Evolutionary conservation across 441 rosid genomes (phyloP), one percentile per base, ranked within the genome.

Genomic region (Euphorbia schlechtendalii): DNA sequence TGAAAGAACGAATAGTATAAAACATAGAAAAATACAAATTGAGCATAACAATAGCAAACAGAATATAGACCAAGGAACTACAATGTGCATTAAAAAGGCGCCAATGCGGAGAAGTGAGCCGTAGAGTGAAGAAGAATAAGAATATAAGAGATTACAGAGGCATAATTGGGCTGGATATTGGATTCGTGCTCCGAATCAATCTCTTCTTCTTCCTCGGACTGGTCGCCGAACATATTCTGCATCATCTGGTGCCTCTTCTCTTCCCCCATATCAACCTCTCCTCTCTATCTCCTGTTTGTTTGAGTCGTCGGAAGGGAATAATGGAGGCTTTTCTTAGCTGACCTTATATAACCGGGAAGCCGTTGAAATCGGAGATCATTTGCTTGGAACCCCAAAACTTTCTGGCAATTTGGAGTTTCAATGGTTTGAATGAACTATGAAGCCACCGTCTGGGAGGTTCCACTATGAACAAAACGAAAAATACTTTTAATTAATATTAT

Each of bases 151-250:
- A 60, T 43, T 84, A 94, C 99, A 11, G 96, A 90, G 28, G 80
- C 87, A 69, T 86, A 86, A 58, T 75, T 79, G 8, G 99, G 96
- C 48, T 88, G 97, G 64, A 90, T 96, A 63, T 89, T 94, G 59
- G 97, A 94, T 68, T 94, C 99, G 67, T 90, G 96, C 71, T 89
- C 97, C 71, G 97, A 94, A 74, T 94, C 97, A 65, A 90, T 67
- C 58, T 88, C 98, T 56, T 90, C 98, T 38, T 86, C 97, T 64
- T 92, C 98, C 74, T 86, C 96, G 38, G 96, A 89, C 71, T 90
- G 91, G 67, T 93, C 95, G 61, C 99, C 99, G 85, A 93, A 93
- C 27, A 90, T 81, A 63, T 90, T 86, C 74, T 88, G 96, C 99
- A 90, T 90, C 97, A 93, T 90, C 92, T 81, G 81, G 52, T 79